A percentile compares a stretch with the other conserved stretches of the same genome.
Conservation (phyloP, 73 alveolate species). For the Halteria grandinella region DNA sequence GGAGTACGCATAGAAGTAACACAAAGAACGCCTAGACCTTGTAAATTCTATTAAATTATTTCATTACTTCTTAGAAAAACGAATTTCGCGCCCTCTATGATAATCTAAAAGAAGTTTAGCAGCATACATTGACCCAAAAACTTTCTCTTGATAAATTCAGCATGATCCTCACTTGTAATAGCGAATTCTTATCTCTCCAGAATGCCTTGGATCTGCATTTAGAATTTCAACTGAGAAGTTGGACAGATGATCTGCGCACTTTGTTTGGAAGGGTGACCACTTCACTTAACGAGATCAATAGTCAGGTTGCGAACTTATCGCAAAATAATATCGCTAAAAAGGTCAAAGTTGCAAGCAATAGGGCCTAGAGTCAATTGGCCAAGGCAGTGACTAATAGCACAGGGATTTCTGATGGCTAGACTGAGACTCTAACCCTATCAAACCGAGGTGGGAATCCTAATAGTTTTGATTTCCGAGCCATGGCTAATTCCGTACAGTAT, state of each 20-base stretch:
- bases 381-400: background rate
- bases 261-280: background rate
- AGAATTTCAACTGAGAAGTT: background rate
- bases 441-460: too few species aligned
- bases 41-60: background rate
- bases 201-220: background rate
- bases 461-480: too few species aligned
- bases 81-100: slow-evolving; percentile 42
- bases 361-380: too few species aligned
- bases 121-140: too few species aligned
- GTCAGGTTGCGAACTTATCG: too few species aligned
- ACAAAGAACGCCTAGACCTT: slow-evolving; percentile 3
- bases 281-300: too few species aligned
- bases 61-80: background rate
- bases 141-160: background rate
- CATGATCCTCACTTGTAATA: background rate
- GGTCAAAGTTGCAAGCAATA: too few species aligned
- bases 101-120: slow-evolving; percentile 3
- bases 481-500: background rate
- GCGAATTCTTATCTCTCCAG: too few species aligned
- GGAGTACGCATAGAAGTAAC: background rate
- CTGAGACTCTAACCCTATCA: background rate
- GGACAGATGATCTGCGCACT: background rate
- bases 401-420: background rate
- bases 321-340: too few species aligned